These are phyloP conservation scores for Plantago elongata DNA, from an alignment of 257 asterid species.

Conservation along the genomic window DNA sequence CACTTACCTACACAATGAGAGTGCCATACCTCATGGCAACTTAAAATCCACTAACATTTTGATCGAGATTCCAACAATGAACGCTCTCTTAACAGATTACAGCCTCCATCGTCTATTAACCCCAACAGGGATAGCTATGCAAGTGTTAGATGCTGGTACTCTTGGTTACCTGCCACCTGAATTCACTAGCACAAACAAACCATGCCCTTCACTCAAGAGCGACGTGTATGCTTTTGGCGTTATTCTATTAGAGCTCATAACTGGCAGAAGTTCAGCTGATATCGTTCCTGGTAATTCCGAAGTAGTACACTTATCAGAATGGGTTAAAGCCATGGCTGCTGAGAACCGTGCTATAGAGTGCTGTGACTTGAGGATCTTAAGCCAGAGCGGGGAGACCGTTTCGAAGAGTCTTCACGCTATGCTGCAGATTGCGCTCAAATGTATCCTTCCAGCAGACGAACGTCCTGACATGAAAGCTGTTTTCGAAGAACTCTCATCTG, in stretches of 20 bases:
- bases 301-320: conserved; percentile 60
- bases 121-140: conserved; percentile 74
- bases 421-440: conserved; percentile 61
- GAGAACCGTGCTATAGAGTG: conserved; percentile 53
- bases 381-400: conserved; percentile 20
- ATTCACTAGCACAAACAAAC: conserved; percentile 66
- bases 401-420: conserved; percentile 35
- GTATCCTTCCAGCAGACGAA: conserved; percentile 73
- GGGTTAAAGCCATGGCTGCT: conserved; percentile 63
- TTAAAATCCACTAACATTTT: conserved; percentile 73
- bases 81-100: conserved; percentile 65
- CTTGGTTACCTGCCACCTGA: conserved; percentile 91
- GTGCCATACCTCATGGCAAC: conserved; percentile 92
- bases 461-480: conserved; percentile 72
- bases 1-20: conserved; percentile 63
- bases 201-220: conserved; percentile 77
- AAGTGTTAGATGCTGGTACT: conserved; percentile 66
- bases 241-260: conserved; percentile 62
- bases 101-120: conserved; percentile 80
- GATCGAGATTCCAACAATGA: conserved; percentile 40
- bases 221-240: conserved; percentile 85
- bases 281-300: conserved; percentile 45
- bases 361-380: conserved; percentile 41
- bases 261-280: conserved; percentile 61
- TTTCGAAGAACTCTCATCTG: conserved; percentile 55